These are phyloP conservation scores for Ligustrum vulgare DNA, from an alignment of 257 asterid species.

Conservation along the genomic window DNA sequence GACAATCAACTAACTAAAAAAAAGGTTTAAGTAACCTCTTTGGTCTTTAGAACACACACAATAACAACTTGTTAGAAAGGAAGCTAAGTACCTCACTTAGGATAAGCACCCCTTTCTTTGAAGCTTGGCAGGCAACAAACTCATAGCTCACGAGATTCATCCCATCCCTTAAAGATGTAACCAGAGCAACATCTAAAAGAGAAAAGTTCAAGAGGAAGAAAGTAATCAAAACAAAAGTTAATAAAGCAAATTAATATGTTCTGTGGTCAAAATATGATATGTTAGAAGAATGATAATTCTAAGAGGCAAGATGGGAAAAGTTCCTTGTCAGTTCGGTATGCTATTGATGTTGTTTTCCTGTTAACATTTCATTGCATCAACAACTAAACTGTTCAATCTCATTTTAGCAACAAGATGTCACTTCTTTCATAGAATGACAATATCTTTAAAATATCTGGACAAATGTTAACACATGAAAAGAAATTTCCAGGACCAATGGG, in stretches of 20 bases:
- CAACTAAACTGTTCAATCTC: background rate
- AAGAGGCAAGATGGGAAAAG: conserved; percentile 1
- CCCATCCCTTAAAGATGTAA: conserved; percentile 92
- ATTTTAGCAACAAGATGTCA: background rate
- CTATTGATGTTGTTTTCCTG: background rate
- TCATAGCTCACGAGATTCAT: conserved; percentile 98
- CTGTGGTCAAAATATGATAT: background rate
- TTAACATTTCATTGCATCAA: background rate
- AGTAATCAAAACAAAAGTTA: background rate
- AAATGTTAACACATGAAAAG: background rate
- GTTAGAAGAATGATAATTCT: background rate
- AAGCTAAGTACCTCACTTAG: conserved; percentile 73
- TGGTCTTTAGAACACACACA: background rate
- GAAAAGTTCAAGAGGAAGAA: conserved; percentile 14
- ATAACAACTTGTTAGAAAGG: background rate
- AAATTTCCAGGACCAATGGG: conserved; percentile 18
- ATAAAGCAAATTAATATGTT: conserved; percentile 1
- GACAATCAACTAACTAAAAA: background rate
- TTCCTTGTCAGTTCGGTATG: background rate
- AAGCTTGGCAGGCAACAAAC: conserved; percentile 92
- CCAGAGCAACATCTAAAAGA: conserved; percentile 73
- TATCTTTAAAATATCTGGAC: conserved; percentile 1
- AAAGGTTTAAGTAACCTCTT: background rate
- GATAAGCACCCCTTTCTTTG: conserved; percentile 89
- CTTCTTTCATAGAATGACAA: background rate